Evolutionary conservation across 148 eudicot genomes (phyloP).

Genomic region (Cornus suecica): DNA sequence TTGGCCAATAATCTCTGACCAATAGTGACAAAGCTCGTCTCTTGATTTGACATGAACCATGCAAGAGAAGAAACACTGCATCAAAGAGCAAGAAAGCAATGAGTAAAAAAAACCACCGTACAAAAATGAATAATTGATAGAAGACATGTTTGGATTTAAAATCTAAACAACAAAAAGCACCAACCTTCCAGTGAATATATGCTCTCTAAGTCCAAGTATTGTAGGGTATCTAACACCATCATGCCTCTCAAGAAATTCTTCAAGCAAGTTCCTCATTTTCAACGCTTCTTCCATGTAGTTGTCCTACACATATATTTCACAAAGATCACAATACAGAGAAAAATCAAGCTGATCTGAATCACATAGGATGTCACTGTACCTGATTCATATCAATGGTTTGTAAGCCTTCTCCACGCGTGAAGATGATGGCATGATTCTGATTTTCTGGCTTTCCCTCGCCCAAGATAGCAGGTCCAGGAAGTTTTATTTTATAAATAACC

Average conservation of each 20-base stretch:
- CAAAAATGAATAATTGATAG: background rate
- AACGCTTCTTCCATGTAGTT: slow-evolving; percentile 99
- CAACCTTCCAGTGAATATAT: slow-evolving; percentile 97
- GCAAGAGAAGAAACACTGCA: slow-evolving; percentile 99
- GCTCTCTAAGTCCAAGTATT: slow-evolving; percentile 95
- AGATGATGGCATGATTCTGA: slow-evolving; percentile 95
- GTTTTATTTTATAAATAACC: slow-evolving; percentile 79
- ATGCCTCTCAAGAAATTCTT: slow-evolving; percentile 87
- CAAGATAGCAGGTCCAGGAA: slow-evolving; percentile 87
- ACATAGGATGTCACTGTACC: slow-evolving; percentile 28
- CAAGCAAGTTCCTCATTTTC: slow-evolving; percentile 96
- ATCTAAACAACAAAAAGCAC: background rate
- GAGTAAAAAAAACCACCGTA: background rate
- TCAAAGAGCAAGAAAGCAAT: slow-evolving; percentile 16
- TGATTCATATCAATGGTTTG: slow-evolving; percentile 98
- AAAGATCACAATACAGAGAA: background rate
- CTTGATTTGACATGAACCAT: slow-evolving; percentile 99
- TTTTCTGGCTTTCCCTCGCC: slow-evolving; percentile 98
- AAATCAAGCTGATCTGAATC: background rate
- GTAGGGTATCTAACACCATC: slow-evolving; percentile 89
- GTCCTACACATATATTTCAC: slow-evolving; percentile 47
- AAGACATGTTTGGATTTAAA: background rate
- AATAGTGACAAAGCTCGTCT: slow-evolving; percentile 97
- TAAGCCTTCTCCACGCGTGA: slow-evolving; percentile 95
- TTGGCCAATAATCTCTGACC: slow-evolving; percentile 96